Conservation (phyloP, 1,284 basidiomycete species). For the Trichosporon faecale region DNA sequence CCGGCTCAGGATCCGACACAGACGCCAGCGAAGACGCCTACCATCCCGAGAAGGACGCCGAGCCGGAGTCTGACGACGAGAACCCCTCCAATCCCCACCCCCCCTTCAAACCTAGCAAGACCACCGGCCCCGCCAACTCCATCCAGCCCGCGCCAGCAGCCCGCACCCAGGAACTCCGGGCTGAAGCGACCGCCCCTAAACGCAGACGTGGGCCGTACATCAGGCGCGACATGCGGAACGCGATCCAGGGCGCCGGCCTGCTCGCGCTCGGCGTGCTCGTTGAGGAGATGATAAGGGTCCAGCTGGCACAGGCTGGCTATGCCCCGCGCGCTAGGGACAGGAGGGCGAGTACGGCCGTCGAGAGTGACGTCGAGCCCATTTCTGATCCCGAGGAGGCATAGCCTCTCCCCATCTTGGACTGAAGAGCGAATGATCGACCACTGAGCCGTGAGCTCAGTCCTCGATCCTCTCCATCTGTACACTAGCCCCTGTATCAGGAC, state of each 20-base stretch:
- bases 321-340: not conserved
- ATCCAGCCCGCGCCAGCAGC: not conserved
- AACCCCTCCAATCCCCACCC: not conserved
- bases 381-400: not conserved
- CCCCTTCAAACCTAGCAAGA: too few species aligned
- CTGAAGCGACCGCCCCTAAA: too few species aligned
- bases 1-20: not conserved
- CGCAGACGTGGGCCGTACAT: not conserved
- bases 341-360: not conserved
- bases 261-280: constrained; percentile 39
- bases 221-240: constrained; percentile 35
- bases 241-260: constrained; percentile 37
- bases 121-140: not conserved
- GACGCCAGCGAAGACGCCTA: constrained; percentile 14
- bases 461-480: not conserved
- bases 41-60: not conserved
- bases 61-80: not conserved
- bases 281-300: constrained; percentile 29
- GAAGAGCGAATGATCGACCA: too few species aligned
- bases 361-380: not conserved
- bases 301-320: constrained; percentile 27
- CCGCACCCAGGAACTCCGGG: not conserved
- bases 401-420: too few species aligned
- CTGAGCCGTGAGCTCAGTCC: not conserved
- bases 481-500: not conserved